Base-by-base conservation (phyloP, 208 protist species). In the Acanthamoeba royreba region DNA sequence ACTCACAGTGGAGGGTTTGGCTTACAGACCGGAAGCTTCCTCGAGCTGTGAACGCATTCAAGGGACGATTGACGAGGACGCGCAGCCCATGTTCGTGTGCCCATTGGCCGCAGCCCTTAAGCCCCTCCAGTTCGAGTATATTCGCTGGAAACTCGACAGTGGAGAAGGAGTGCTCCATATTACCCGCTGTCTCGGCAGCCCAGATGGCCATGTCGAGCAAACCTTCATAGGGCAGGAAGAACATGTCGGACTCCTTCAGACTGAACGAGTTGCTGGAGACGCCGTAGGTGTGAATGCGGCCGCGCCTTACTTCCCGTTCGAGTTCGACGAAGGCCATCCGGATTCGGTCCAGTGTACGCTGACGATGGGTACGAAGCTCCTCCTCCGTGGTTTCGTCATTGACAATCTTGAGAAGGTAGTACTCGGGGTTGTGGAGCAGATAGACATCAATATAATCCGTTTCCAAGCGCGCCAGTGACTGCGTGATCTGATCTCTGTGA, bases 361-460 rank as follows among this genome's bases (percentile, higher is more conserved):
- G 74, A 15, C 74, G 74, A 28, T 85, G 74, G 4, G 22, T 1
- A 8, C 9, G 13, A 5, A 85, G 22, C 4, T 85, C 28, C 13
- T 38, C 74, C 42, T 53, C 43, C 28, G 74, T 38, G 0, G 74
- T 42, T 3, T 85, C 42, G 4, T 4, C 7, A 4, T 19, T 38
- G 43, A 85, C 22, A 45, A 53, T 85, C 74, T 85, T 85, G 42
- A 85, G 74, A 11, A 85, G 74, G 74, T 85, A 85, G 74, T 85
- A 85, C 43, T 85, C 74, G 42, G 74, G 74, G 22, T 85, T 85
- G 42, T 85, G 74, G 7, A 85, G 74, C 9, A 85, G 38, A 45
- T 85, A 85, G 13, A 85, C 43, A 28, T 85, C 74, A 25, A 85
- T 85, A 45, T 85, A 85, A 13, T 85, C 74, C 0, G 74, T 85